Evolutionary conservation across 2,329 filamentous ascomycete genomes (phyloP), one percentile per base, ranked within the genome.

Genomic region (Fusarium burgessii): DNA sequence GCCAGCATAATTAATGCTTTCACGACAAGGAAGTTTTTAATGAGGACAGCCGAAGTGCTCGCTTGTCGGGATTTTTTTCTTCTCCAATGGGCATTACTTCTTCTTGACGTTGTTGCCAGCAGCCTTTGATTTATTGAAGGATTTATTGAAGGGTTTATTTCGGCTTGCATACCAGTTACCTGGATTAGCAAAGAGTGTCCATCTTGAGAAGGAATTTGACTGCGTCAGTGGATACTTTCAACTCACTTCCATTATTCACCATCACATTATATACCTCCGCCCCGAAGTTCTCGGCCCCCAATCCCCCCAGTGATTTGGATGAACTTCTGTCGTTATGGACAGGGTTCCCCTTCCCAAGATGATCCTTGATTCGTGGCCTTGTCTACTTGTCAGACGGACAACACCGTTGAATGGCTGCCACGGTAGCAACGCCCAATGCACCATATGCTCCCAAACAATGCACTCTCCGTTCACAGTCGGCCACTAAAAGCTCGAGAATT

Each of bases 341-440:
- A 62, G 63, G 62, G 50, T 58, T 71, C 41, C 54, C 54, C 38
- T 46, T 25, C 36, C n/a, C 51, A 46, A 23, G 17, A 43, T 38
- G 38, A 43, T 20, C 17, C 40, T 50, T 66, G 46, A 76, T 76
- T 76, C 70, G 74, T 73, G 70, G 74, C 74, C 73, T 73, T 72
- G 74, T 68, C 54, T 56, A 43, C 42, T 67, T 41, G 32, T 60
- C 47, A 61, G 69, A 58, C 58, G 49, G 51, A 62, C 61, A 50
- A 60, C 68, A 58, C 66, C 55, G 64, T 56, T 72, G 47, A 68
- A 60, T 70, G 67, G 70, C 71, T 68, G 70, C 70, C 62, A 68
- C 62, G 60, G 67, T 62, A 66, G 70, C 71, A 74, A 66, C 58
- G 47, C 68, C 68, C 71, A 69, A 74, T 67, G 71, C 73, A 74